These are phyloP conservation scores for Roridomyces roridus DNA, from an alignment of 768 basidiomycete genomes.

Conservation along the genomic window DNA sequence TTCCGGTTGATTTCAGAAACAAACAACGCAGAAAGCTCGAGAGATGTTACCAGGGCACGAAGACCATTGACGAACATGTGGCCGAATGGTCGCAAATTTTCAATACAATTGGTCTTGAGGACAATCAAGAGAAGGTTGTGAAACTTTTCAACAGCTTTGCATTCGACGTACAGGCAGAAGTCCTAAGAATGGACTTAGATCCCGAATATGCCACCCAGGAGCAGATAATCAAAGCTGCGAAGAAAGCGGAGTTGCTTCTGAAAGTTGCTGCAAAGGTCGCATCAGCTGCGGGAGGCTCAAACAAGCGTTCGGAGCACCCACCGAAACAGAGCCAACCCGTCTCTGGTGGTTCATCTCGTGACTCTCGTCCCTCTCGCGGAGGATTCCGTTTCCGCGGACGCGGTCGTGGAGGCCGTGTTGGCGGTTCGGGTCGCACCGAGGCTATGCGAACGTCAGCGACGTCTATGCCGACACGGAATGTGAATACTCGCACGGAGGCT, in stretches of 20 bases:
- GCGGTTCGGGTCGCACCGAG: not conserved
- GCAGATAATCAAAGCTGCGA: slow-evolving; percentile 31
- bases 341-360: not conserved
- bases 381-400: slow-evolving; percentile 28
- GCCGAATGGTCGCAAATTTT: slow-evolving; percentile 28
- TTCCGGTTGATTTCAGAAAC: slow-evolving; percentile 34
- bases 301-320: no score
- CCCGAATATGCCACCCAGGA: slow-evolving; percentile 15
- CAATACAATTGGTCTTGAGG: slow-evolving; percentile 25
- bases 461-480: no score
- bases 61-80: slow-evolving; percentile 26
- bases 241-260: slow-evolving; percentile 11
- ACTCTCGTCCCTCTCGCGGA: not conserved
- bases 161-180: slow-evolving; percentile 22
- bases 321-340: not conserved
- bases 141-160: slow-evolving; percentile 31
- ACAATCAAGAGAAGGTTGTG: slow-evolving; percentile 24
- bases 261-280: no score
- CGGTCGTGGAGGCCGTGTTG: slow-evolving; percentile 19
- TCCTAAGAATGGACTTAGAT: slow-evolving; percentile 25
- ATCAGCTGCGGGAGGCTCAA: not conserved
- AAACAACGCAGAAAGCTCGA: not conserved
- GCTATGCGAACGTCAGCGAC: not conserved
- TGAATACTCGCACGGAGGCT: no score
- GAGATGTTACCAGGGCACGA: not conserved